Percentiles rank a stretch among this genome's conserved stretches.
Evolutionary conservation across 2,329 filamentous ascomycete genomes (phyloP).

Genomic region (Pseudogymnoascus sp.): DNA sequence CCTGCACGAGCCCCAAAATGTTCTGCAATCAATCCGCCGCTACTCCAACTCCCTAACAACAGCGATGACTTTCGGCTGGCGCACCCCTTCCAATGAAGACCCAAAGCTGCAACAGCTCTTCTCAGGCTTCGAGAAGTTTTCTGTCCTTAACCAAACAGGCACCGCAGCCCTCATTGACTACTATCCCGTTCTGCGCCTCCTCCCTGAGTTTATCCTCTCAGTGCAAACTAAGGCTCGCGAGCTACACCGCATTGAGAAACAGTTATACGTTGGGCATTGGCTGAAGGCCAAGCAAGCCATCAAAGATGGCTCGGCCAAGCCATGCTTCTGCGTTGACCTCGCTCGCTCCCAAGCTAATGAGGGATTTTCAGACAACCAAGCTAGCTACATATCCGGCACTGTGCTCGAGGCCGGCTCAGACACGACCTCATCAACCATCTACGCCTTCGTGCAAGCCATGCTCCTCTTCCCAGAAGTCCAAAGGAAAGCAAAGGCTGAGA

Average conservation of each 20-base stretch:
- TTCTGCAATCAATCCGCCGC: conserved; percentile 40
- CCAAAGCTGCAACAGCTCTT: conserved; percentile 34
- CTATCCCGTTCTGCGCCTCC: conserved; percentile 34
- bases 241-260: conserved; percentile 38
- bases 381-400: conserved; percentile 16
- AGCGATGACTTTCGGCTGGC: conserved; percentile 32
- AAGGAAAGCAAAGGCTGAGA: conserved; percentile 32
- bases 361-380: neutral
- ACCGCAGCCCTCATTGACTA: conserved; percentile 40
- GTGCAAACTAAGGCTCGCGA: conserved; percentile 33
- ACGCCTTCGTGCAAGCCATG: conserved; percentile 35
- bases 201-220: conserved; percentile 37
- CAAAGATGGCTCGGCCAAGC: conserved; percentile 10
- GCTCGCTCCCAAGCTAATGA: neutral
- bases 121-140: conserved; percentile 36
- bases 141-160: conserved; percentile 37
- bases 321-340: conserved; percentile 1
- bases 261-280: conserved; percentile 36
- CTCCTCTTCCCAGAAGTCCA: conserved; percentile 31
- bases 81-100: conserved; percentile 28
- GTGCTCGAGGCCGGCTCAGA: conserved; percentile 30
- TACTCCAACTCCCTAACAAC: conserved; percentile 42
- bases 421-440: conserved; percentile 29
- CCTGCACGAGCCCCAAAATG: conserved; percentile 32
- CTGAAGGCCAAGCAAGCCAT: conserved; percentile 32